These are phyloP conservation scores for Lactifluus pinguis DNA, from an alignment of 768 basidiomycete species.

Conservation along the genomic window DNA sequence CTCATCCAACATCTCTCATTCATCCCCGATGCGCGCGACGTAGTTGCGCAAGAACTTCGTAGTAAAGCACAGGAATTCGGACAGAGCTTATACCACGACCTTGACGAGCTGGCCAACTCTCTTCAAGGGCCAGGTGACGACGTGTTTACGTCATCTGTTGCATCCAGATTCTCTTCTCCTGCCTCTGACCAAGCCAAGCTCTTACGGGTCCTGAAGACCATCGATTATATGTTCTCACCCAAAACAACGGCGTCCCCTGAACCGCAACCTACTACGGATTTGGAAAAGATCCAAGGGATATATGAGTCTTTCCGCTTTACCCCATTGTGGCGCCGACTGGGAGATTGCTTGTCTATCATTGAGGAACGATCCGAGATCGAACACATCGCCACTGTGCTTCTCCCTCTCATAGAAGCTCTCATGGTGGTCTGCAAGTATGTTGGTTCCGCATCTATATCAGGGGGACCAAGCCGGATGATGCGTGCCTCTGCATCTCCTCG, in stretches of 20 bases:
- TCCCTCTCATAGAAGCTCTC: conserved; percentile 91
- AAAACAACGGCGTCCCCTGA: conserved; percentile 33
- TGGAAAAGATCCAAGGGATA: conserved; percentile 78
- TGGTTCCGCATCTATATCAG: conserved; percentile 49
- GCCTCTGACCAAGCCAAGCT: conserved; percentile 97
- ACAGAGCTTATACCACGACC: conserved; percentile 58
- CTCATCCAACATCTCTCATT: conserved; percentile 89
- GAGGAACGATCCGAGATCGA: conserved; percentile 73
- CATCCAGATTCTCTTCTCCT: conserved; percentile 87
- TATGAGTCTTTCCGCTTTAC: conserved; percentile 91
- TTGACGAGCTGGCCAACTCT: conserved; percentile 64
- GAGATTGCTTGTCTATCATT: conserved; percentile 80
- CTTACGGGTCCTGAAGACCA: conserved; percentile 88
- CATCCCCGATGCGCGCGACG: conserved; percentile 81
- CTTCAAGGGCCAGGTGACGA: conserved; percentile 50
- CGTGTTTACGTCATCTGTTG: conserved; percentile 53
- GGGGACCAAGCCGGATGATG: conserved; percentile 39
- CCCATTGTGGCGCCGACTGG: conserved; percentile 78
- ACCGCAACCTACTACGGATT: conserved; percentile 39
- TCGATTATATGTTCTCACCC: conserved; percentile 92
- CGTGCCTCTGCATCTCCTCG: conserved; percentile 59
- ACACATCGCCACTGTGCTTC: conserved; percentile 83
- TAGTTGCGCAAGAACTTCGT: conserved; percentile 82
- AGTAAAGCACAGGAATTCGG: conserved; percentile 85
- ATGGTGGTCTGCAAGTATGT: conserved; percentile 99